phyloP scores from a whole-genome alignment of 2,329 filamentous ascomycete genomes.

The Colletotrichum gigasporum region DNA sequence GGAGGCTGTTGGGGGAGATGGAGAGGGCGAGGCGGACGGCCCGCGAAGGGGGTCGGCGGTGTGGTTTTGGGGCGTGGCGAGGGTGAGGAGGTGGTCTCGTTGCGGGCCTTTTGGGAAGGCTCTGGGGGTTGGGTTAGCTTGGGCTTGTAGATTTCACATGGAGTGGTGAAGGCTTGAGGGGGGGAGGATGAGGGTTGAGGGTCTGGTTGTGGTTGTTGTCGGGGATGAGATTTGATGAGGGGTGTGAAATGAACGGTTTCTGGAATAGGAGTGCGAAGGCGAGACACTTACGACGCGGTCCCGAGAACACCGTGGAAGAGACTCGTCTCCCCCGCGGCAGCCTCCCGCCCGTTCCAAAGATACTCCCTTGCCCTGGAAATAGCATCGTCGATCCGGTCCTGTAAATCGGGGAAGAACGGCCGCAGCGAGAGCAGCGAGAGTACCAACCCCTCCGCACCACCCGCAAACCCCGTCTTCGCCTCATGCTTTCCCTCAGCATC shows the following conservation, averaged over 20 bases:
- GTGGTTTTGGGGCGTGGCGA: slow-evolving; percentile 63
- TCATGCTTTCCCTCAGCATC: too few relatives aligned
- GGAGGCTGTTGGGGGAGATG: slow-evolving; percentile 35
- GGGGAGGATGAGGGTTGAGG: not conserved
- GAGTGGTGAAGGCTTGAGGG: not conserved
- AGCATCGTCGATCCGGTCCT: slow-evolving; percentile 61
- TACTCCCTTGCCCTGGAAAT: slow-evolving; percentile 61
- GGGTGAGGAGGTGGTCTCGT: slow-evolving; percentile 65
- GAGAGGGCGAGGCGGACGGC: slow-evolving; percentile 34
- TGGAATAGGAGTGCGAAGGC: too few relatives aligned
- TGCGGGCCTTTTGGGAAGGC: slow-evolving; percentile 42
- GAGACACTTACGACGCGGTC: slow-evolving; percentile 70
- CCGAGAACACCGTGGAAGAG: slow-evolving; percentile 73
- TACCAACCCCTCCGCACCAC: slow-evolving; percentile 72
- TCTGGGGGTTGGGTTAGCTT: slow-evolving; percentile 33
- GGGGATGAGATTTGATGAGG: too few relatives aligned
- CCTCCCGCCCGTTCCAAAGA: slow-evolving; percentile 52
- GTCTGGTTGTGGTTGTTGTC: too few relatives aligned
- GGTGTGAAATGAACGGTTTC: too few relatives aligned
- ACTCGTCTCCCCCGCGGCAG: slow-evolving; percentile 71
- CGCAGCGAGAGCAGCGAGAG: slow-evolving; percentile 65
- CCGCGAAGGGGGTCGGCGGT: slow-evolving; percentile 45
- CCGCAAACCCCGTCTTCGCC: slow-evolving; percentile 72
- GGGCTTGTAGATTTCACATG: not conserved
- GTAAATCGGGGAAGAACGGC: slow-evolving; percentile 63